phyloP scores from a whole-genome alignment of 768 basidiomycete species.

The Leccinum subtestaceum region DNA sequence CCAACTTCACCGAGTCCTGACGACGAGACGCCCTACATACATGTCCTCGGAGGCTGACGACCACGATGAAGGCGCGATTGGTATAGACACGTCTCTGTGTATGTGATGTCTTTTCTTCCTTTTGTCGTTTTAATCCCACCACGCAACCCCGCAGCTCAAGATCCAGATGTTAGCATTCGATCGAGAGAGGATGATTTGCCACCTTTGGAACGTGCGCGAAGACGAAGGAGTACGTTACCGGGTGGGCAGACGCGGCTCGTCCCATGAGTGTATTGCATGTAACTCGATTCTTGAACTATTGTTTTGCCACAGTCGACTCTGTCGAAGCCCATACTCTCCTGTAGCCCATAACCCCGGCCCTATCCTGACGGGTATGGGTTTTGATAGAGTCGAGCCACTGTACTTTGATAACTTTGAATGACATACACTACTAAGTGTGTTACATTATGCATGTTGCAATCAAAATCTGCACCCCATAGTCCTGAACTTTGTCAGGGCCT shows the following conservation, averaged over 20 bases:
- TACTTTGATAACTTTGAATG: too few relatives aligned
- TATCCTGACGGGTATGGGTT: too few relatives aligned
- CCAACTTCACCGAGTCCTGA: constrained; percentile 24
- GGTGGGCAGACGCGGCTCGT: constrained; percentile 31
- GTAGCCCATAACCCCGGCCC: too few relatives aligned
- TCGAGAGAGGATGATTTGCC: constrained; percentile 54
- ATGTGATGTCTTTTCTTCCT: constrained; percentile 9
- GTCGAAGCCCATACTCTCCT: too few relatives aligned
- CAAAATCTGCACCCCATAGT: too few relatives aligned
- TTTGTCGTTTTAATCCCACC: constrained; percentile 9
- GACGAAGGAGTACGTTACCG: constrained; percentile 41
- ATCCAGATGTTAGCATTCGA: constrained; percentile 24
- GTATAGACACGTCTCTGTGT: constrained; percentile 21
- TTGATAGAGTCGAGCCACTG: too few relatives aligned
- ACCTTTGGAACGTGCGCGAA: constrained; percentile 67
- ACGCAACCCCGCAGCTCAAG: constrained; percentile 15
- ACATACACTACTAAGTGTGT: too few relatives aligned
- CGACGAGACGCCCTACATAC: constrained; percentile 9
- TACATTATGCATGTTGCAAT: too few relatives aligned
- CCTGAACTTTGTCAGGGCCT: too few relatives aligned
- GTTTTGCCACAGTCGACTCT: background rate
- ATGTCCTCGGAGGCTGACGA: constrained; percentile 28
- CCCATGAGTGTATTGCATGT: background rate
- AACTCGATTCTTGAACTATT: background rate
- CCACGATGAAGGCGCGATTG: constrained; percentile 32